Base-by-base conservation (phyloP, 2,329 filamentous ascomycete genomes). In the Taxawa tesnikishii region DNA sequence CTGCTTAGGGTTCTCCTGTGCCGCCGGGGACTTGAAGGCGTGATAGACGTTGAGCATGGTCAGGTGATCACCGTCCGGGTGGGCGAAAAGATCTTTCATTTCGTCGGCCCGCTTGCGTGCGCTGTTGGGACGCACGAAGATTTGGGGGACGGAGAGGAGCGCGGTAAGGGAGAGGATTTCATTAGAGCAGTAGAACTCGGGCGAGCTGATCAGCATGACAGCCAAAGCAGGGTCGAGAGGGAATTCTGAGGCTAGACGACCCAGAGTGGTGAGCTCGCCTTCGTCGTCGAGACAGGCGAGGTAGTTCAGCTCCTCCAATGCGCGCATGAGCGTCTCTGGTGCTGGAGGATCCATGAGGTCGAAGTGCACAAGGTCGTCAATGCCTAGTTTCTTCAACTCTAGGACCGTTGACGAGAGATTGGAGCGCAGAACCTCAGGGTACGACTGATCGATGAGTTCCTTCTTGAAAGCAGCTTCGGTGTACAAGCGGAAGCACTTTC, bases 321-420 rank as follows among this genome's bases (percentile, higher is more conserved):
- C 90, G 44, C 92, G 77, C 88, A 98, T 98, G 58, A 98, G 78
- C 7, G 92, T 98, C 62, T 98, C 92, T 0, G 90, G 92, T 2
- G 92, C 88, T 1, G 90, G 90, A 15, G 90, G 90, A 48, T 98
- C 90, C 88, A 98, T 96, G 29, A 98, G 70, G 54, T 98, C 92
- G 51, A 98, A 98, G 60, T 98, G 90, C 8, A 98, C 90, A 30
- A 98, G 67, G 57, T 98, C 90, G 45, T 93, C 77, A 16, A 98
- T 77, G 27, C 90, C 90, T 24, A 98, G 77, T 63, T 98, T 96
- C 70, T 96, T 96, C 50, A 98, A 64, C 58, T 98, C 90, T 28
- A 98, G 64, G 2, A 98, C 90, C 0, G 90, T 98, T 47, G 85
- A 93, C 38, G 90, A 79, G 42, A 98, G 66, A 55, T 98, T 98